phyloP scores from a whole-genome alignment of 345 rosid genomes.

The Gossypium turneri region DNA sequence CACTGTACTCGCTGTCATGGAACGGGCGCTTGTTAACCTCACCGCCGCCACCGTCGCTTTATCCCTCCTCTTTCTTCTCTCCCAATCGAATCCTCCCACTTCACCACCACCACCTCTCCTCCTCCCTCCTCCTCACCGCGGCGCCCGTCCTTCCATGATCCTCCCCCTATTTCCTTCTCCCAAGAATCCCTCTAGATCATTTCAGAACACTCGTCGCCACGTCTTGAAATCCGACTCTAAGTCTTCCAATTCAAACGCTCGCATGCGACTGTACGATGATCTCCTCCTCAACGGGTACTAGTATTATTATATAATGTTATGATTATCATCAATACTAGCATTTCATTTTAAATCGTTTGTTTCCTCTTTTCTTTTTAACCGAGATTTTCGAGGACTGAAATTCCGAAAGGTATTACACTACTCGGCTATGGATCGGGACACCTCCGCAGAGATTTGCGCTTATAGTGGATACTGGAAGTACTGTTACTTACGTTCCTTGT shows the following conservation, averaged over 20 bases:
- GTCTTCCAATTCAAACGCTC: constrained; percentile 47
- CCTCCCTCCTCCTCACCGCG: constrained; percentile 23
- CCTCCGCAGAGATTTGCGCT: constrained; percentile 91
- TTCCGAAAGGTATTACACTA: constrained; percentile 68
- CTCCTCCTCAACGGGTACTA: constrained; percentile 79
- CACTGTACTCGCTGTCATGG: constrained; percentile 16
- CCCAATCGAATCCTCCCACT: constrained; percentile 24
- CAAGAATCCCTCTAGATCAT: constrained; percentile 32
- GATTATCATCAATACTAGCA: background rate
- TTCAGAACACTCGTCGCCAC: constrained; percentile 37
- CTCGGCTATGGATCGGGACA: constrained; percentile 90
- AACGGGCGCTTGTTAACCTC: constrained; percentile 15
- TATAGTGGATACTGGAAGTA: constrained; percentile 88
- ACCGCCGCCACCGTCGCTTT: constrained; percentile 15
- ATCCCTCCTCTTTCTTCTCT: constrained; percentile 18
- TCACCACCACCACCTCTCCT: constrained; percentile 20
- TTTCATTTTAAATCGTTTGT: background rate
- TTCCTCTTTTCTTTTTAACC: background rate
- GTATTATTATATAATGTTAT: background rate
- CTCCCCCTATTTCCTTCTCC: constrained; percentile 66
- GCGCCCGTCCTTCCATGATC: constrained; percentile 50
- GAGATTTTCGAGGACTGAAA: constrained; percentile 2
- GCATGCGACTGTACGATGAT: constrained; percentile 93
- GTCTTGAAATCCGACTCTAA: constrained; percentile 47
- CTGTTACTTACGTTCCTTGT: constrained; percentile 90